Conservation (phyloP, 1,284 basidiomycete genomes). For the Cutaneotrichosporon arboriforme region DNA sequence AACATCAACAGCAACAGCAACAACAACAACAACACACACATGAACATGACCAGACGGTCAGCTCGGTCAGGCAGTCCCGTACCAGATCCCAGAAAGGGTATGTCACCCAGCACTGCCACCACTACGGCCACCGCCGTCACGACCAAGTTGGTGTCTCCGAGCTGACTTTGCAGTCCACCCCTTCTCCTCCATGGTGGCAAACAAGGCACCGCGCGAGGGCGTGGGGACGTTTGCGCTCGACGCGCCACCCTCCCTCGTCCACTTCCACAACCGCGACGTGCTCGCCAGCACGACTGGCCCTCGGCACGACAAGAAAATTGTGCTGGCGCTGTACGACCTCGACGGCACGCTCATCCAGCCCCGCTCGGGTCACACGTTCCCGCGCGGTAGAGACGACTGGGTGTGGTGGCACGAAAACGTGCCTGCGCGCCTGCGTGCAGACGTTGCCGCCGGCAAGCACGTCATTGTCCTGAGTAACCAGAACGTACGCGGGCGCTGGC, state of each 20-base stretch:
- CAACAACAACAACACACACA: not conserved
- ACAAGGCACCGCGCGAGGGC: not conserved
- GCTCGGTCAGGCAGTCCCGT: not conserved
- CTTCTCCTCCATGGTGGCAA: not conserved
- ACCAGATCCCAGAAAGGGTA: not conserved
- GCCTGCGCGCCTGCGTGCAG: constrained; percentile 58
- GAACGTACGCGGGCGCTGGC: constrained; percentile 49
- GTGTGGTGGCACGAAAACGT: constrained; percentile 70
- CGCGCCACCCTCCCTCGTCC: not conserved
- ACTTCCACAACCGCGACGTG: constrained; percentile 1
- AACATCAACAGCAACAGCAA: too few species aligned
- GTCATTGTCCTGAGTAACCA: constrained; percentile 82
- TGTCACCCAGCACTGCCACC: not conserved
- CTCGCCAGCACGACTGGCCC: not conserved
- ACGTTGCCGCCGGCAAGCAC: constrained; percentile 63
- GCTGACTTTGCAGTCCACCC: not conserved
- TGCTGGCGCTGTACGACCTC: constrained; percentile 75
- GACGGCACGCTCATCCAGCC: constrained; percentile 80
- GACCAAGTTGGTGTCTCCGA: not conserved
- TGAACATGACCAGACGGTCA: not conserved
- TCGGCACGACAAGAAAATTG: constrained; percentile 28
- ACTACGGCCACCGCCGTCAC: not conserved
- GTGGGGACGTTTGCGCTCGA: not conserved
- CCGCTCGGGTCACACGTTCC: constrained; percentile 52
- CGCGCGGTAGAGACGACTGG: constrained; percentile 55